Percentiles rank a stretch among this genome's conserved stretches.
phyloP scores from a whole-genome alignment of 2,329 filamentous ascomycete species.

The Pseudocercospora vitis region DNA sequence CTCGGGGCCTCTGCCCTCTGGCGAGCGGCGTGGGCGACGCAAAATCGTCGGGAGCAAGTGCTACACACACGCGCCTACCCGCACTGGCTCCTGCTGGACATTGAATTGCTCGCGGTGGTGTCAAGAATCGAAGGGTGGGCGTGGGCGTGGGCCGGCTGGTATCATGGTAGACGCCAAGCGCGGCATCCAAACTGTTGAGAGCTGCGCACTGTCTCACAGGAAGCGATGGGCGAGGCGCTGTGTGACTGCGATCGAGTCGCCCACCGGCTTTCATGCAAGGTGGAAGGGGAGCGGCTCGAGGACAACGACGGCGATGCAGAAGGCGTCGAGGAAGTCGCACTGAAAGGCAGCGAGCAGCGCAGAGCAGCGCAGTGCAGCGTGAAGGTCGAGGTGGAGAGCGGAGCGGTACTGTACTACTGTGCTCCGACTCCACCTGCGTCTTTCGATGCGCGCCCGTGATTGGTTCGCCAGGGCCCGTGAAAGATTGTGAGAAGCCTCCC shows the following conservation, averaged over 20 bases:
- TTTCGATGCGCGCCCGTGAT: neutral
- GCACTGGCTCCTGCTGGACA: slow-evolving; percentile 36
- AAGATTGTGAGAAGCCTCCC: neutral
- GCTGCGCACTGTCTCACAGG: neutral
- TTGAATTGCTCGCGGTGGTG: slow-evolving; percentile 28
- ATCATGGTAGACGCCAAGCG: slow-evolving; percentile 25
- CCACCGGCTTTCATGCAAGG: neutral
- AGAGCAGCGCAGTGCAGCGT: too few relatives aligned
- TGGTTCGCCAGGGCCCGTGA: neutral
- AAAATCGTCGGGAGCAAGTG: slow-evolving; percentile 13
- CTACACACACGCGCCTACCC: slow-evolving; percentile 27
- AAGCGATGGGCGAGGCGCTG: slow-evolving; percentile 6
- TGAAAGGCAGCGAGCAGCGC: too few relatives aligned
- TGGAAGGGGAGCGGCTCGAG: neutral
- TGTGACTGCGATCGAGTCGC: slow-evolving; percentile 3
- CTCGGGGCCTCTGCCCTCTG: neutral
- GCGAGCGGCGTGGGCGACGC: slow-evolving; percentile 5
- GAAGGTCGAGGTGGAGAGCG: slow-evolving; percentile 1
- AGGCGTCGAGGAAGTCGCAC: too few relatives aligned
- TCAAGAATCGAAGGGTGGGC: slow-evolving; percentile 14
- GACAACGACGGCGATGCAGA: neutral
- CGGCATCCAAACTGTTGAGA: neutral
- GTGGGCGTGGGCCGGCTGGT: slow-evolving; percentile 20
- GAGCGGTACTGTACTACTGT: neutral
- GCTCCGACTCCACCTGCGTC: neutral